Base-by-base conservation (phyloP, 305 asterid genomes). In the Andrographis paniculata region DNA sequence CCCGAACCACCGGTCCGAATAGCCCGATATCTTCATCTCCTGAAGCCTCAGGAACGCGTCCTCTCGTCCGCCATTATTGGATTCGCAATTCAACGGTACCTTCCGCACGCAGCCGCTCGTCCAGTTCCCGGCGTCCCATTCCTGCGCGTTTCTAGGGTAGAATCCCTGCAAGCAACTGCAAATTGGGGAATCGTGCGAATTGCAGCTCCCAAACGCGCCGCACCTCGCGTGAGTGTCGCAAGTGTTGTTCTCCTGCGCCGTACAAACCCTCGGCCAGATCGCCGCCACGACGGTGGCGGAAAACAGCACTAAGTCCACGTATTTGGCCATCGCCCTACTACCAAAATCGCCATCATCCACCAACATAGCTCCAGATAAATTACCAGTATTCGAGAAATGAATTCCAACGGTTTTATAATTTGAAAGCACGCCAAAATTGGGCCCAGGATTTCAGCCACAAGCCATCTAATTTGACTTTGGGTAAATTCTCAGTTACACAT, bases 121-220 rank as follows among this genome's bases (percentile, higher is more conserved):
- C 82, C 79, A 71, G 38, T 68, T 75, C 33, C 80, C 73, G 1
- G 48, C 55, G 9, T 6, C 40, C 88, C 88, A 79, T 56, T 75
- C 84, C 1, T 65, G 65, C 1, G 13, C 13, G 17, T 48, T 21
- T 27, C 15, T 38, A 1, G 84, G 79, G 53, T 67, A 70, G 7
- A 70, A 79, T 20, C 81, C 81, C 58, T 56, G 53, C 65, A 74
- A 46, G 45, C 92, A 77, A 3, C 63, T 52, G 53, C 76, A 78
- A n/a, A 70, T 52, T 1, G 71, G 76, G 0, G 58, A 53, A 20
- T 39, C 17, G 31, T 17, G n/a, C 0, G 14, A 13, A 10, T 57
- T 39, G 15, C 79, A 72, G 54, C 61, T 64, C 3, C 75, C 79
- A 13, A 53, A 68, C 1, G 69, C 54, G 44, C 79, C 79, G 20